These are phyloP conservation scores for Pseudocercospora ulei DNA, from an alignment of 2,329 filamentous ascomycete genomes.

Conservation along the genomic window DNA sequence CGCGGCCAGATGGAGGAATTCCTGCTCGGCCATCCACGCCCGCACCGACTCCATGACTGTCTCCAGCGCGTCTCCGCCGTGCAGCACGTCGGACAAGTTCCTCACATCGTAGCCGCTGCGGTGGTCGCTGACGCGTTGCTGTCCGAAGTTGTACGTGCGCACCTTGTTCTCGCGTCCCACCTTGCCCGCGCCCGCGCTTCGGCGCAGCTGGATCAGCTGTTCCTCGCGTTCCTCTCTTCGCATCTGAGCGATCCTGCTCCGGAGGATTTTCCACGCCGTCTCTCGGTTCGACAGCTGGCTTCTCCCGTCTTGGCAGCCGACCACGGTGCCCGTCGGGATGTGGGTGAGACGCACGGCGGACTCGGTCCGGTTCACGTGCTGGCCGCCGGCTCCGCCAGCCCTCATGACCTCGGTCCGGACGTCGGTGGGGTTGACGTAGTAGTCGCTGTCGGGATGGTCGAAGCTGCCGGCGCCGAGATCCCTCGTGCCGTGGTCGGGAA, in stretches of 20 bases:
- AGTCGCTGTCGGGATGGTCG: constrained; percentile 80
- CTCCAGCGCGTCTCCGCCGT: constrained; percentile 62
- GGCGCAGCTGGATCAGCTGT: constrained; percentile 60
- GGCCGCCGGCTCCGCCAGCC: constrained; percentile 80
- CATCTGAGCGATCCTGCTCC: constrained; percentile 69
- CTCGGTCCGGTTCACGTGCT: constrained; percentile 98
- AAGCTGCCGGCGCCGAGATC: constrained; percentile 50
- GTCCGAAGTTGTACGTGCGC: constrained; percentile 73
- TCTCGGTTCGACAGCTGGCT: constrained; percentile 85
- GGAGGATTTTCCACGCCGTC: constrained; percentile 74
- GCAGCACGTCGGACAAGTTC: constrained; percentile 69
- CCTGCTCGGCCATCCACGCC: constrained; percentile 63
- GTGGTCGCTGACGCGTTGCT: constrained; percentile 81
- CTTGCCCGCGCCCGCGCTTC: constrained; percentile 66
- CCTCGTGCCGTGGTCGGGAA: constrained; percentile 50
- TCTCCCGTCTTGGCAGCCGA: constrained; percentile 84
- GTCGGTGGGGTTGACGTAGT: constrained; percentile 76
- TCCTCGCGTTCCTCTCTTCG: constrained; percentile 75
- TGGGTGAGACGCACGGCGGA: constrained; percentile 90
- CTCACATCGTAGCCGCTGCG: constrained; percentile 69
- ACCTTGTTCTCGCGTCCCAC: constrained; percentile 92
- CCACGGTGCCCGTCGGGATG: constrained; percentile 71
- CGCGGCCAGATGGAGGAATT: constrained; percentile 55
- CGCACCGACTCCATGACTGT: constrained; percentile 68
- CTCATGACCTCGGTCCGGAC: constrained; percentile 83